Percentiles rank a stretch among this genome's conserved stretches.
Evolutionary conservation across 1,284 basidiomycete genomes (phyloP).

Genomic region (Ganoderma boninense): DNA sequence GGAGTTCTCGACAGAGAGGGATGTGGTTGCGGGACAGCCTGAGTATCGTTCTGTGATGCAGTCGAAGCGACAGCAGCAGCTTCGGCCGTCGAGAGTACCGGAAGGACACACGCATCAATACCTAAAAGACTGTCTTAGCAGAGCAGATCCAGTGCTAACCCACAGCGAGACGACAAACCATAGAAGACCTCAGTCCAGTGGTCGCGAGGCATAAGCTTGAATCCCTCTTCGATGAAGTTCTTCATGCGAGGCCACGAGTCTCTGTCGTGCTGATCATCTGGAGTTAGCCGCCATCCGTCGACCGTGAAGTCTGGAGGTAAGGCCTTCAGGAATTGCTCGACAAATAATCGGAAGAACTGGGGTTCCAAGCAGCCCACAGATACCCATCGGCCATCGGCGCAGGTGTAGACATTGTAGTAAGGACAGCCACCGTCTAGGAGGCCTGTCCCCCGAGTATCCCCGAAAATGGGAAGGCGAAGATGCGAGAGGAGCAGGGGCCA

Average conservation of each 20-base stretch:
- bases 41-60: conserved; percentile 25
- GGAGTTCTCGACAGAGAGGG: conserved; percentile 52
- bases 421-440: conserved; percentile 82
- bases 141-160: background rate
- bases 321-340: conserved; percentile 62
- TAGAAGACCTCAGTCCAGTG: conserved; percentile 78
- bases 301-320: conserved; percentile 49
- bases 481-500: conserved; percentile 69
- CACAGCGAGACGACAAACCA: conserved; percentile 47
- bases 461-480: conserved; percentile 43
- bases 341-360: conserved; percentile 71
- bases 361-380: conserved; percentile 80
- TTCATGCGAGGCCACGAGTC: conserved; percentile 69
- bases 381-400: conserved; percentile 79
- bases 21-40: conserved; percentile 56
- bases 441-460: conserved; percentile 64
- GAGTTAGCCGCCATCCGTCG: conserved; percentile 59
- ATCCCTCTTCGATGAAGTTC: conserved; percentile 69
- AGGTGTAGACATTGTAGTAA: conserved; percentile 80
- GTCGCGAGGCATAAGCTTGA: conserved; percentile 66
- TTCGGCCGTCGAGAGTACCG: conserved; percentile 75
- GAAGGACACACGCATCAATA: conserved; percentile 80
- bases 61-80: conserved; percentile 53
- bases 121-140: conserved; percentile 46
- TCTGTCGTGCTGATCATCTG: conserved; percentile 57